phyloP scores from a whole-genome alignment of 371 early-diverging fungal species.

The Mortierella sp. region DNA sequence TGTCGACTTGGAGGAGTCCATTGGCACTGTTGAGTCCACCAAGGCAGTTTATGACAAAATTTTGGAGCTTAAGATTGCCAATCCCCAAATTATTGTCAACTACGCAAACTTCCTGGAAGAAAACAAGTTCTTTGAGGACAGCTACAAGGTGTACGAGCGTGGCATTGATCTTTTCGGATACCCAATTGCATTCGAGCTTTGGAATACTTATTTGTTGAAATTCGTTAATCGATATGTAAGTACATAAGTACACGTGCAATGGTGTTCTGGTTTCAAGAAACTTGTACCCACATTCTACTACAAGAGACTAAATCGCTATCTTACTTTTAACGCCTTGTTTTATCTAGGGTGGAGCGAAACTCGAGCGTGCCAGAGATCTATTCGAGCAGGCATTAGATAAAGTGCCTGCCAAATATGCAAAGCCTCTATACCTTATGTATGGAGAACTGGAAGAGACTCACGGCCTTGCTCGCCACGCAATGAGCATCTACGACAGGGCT shows the following conservation, averaged over 20 bases:
- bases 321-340: not conserved
- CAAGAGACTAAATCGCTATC: too few species aligned
- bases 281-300: too few species aligned
- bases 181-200: conserved; percentile 97
- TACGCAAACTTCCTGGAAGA: conserved; percentile 94
- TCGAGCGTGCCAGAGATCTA: conserved; percentile 95
- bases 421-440: conserved; percentile 91
- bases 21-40: conserved; percentile 89
- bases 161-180: conserved; percentile 96
- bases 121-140: conserved; percentile 92
- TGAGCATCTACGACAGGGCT: conserved; percentile 95
- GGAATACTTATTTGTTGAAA: conserved; percentile 94
- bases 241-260: conserved; percentile 9
- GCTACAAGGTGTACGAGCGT: conserved; percentile 95
- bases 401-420: conserved; percentile 90
- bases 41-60: conserved; percentile 93
- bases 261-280: not conserved
- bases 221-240: conserved; percentile 88
- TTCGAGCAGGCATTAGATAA: conserved; percentile 95
- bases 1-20: conserved; percentile 94
- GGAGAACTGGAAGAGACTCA: conserved; percentile 95
- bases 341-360: conserved; percentile 79
- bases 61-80: conserved; percentile 94
- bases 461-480: conserved; percentile 92
- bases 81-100: conserved; percentile 94